Evolutionary conservation across 148 eudicot genomes (phyloP).

Genomic region (Amaranthus hypochondriacus): DNA sequence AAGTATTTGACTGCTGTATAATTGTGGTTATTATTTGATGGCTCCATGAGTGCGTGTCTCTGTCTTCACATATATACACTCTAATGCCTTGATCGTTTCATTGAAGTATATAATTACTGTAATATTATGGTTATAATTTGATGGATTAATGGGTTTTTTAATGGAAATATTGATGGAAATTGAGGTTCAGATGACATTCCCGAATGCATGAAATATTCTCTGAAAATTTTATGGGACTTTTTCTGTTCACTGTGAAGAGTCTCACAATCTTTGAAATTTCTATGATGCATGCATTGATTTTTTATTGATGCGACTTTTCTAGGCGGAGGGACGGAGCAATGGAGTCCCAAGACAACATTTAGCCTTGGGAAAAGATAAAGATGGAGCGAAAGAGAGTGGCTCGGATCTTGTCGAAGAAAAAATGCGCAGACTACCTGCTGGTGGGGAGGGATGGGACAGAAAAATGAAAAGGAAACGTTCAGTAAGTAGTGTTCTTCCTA

Average conservation of each 20-base stretch:
- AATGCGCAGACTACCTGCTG: slow-evolving; percentile 67
- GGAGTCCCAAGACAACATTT: slow-evolving; percentile 49
- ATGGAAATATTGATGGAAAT: background rate
- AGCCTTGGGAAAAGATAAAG: slow-evolving; percentile 60
- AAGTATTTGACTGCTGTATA: too few species aligned
- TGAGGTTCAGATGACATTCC: background rate
- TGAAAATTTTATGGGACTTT: background rate
- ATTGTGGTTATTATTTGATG: too few species aligned
- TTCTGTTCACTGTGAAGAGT: background rate
- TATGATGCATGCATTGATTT: background rate
- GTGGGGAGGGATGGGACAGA: slow-evolving; percentile 94
- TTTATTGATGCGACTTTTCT: slow-evolving; percentile 17
- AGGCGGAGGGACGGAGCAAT: slow-evolving; percentile 62
- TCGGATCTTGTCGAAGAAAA: slow-evolving; percentile 67
- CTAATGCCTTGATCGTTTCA: too few species aligned
- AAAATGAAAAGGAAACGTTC: slow-evolving; percentile 90
- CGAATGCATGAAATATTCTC: background rate
- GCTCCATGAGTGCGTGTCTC: too few species aligned
- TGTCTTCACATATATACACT: too few species aligned
- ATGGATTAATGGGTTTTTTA: background rate
- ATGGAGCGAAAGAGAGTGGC: slow-evolving; percentile 49
- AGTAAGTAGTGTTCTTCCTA: slow-evolving; percentile 50
- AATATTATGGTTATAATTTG: background rate
- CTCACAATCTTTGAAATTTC: background rate
- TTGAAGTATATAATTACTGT: too few species aligned